Evolutionary conservation across 371 early-diverging fungal genomes (phyloP).

Genomic region (Zychaea mexicana): DNA sequence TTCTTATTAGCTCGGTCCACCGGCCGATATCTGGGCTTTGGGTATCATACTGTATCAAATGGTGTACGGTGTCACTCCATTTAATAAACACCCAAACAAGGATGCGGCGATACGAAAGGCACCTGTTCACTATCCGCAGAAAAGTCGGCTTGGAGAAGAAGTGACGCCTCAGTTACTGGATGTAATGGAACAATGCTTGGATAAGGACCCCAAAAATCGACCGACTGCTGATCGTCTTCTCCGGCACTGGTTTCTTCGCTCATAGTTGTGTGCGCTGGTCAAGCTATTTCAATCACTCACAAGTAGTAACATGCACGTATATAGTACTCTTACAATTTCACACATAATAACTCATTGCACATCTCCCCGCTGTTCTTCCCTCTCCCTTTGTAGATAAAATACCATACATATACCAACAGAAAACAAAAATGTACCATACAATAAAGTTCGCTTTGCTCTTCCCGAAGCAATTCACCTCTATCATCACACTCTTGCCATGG

Average conservation of each 20-base stretch:
- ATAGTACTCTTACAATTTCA: too few relatives aligned
- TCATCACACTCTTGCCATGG: too few relatives aligned
- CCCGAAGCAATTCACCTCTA: too few relatives aligned
- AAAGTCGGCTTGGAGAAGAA: not conserved
- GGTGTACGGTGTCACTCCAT: slow-evolving; percentile 91
- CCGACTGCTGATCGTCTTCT: not conserved
- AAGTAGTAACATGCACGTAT: too few relatives aligned
- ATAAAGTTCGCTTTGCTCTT: too few relatives aligned
- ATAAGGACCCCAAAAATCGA: not conserved
- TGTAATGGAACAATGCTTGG: not conserved
- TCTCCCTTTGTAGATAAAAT: too few relatives aligned
- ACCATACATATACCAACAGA: too few relatives aligned
- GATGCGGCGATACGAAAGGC: not conserved
- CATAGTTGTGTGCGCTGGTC: too few relatives aligned
- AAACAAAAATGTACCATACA: too few relatives aligned
- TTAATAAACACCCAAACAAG: slow-evolving; percentile 40
- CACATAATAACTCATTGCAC: too few relatives aligned
- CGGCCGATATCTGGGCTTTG: slow-evolving; percentile 97
- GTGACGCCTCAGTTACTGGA: not conserved
- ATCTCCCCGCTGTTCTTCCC: too few relatives aligned
- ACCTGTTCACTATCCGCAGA: not conserved
- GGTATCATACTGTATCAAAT: slow-evolving; percentile 98
- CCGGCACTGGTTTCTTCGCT: not conserved
- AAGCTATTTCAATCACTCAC: too few relatives aligned
- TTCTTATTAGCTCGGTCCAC: slow-evolving; percentile 56